Percentiles rank a stretch among this genome's conserved stretches.
These are phyloP conservation scores for Phytophthora aleatoria DNA, from an alignment of 352 stramenopile species.

Conservation along the genomic window DNA sequence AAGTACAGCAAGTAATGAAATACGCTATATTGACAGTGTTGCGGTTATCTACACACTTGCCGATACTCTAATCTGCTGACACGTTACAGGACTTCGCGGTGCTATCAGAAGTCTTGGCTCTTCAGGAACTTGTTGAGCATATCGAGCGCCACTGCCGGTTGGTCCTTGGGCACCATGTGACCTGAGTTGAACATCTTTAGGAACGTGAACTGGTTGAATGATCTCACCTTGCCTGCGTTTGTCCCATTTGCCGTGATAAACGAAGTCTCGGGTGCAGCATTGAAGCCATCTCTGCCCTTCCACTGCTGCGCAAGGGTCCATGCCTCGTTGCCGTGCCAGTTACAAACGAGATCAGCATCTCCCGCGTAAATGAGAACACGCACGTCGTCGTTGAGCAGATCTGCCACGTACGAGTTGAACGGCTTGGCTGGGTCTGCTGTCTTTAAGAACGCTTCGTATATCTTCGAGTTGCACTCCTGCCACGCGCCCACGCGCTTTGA, in stretches of 20 bases:
- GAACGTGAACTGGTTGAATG: conserved; percentile 54
- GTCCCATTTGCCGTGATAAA: conserved; percentile 27
- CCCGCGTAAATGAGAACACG: conserved; percentile 95
- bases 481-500: conserved; percentile 54
- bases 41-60: conserved; percentile 16
- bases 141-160: conserved; percentile 48
- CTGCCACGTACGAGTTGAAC: conserved; percentile 79
- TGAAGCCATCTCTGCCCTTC: conserved; percentile 87
- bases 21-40: too few relatives aligned
- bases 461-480: conserved; percentile 91
- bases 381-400: conserved; percentile 75
- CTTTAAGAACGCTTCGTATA: conserved; percentile 83
- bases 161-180: conserved; percentile 62
- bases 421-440: conserved; percentile 90
- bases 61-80: conserved; percentile 1
- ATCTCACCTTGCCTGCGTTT: conserved; percentile 31
- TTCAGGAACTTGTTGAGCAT: conserved; percentile 75
- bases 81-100: not conserved
- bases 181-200: conserved; percentile 57
- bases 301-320: conserved; percentile 93
- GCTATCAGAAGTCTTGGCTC: conserved; percentile 22
- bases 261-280: conserved; percentile 34
- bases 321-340: conserved; percentile 94
- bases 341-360: conserved; percentile 94
- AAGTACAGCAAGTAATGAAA: not conserved